Percentiles rank a stretch among this genome's conserved stretches.
phyloP scores from a whole-genome alignment of 495 filamentous ascomycete species.

The Geopyxis carbonaria region DNA sequence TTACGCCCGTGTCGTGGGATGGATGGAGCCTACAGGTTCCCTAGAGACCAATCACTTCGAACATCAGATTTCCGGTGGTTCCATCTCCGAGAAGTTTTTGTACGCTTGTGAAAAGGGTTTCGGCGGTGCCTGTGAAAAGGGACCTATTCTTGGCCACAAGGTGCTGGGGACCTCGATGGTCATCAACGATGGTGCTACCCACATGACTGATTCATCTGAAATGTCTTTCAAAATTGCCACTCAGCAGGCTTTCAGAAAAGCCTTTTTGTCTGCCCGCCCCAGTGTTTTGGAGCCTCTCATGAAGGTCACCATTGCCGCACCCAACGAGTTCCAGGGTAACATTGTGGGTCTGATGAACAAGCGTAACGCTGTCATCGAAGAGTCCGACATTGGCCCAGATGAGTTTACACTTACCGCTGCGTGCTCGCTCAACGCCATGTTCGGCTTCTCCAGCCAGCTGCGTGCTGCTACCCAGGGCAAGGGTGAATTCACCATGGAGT shows the following conservation, averaged over 20 bases:
- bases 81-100: conserved; percentile 91
- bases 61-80: conserved; percentile 70
- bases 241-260: conserved; percentile 92
- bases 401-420: conserved; percentile 93
- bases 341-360: conserved; percentile 92
- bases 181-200: conserved; percentile 90
- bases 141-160: conserved; percentile 82
- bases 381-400: conserved; percentile 85
- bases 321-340: conserved; percentile 95
- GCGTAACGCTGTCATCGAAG: conserved; percentile 83
- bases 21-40: conserved; percentile 64
- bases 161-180: conserved; percentile 83
- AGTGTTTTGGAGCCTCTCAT: conserved; percentile 87
- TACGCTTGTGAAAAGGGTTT: conserved; percentile 95
- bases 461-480: conserved; percentile 94
- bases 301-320: conserved; percentile 92
- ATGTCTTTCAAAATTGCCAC: conserved; percentile 96
- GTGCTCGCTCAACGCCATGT: conserved; percentile 90
- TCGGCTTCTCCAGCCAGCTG: conserved; percentile 81
- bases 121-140: conserved; percentile 64
- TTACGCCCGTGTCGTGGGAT: conserved; percentile 85
- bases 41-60: conserved; percentile 70
- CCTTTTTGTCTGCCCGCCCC: conserved; percentile 62
- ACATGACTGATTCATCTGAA: conserved; percentile 96
- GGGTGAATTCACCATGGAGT: conserved; percentile 98